Conservation (phyloP, 306 rosid genomes). For the Rosa rugosa region DNA sequence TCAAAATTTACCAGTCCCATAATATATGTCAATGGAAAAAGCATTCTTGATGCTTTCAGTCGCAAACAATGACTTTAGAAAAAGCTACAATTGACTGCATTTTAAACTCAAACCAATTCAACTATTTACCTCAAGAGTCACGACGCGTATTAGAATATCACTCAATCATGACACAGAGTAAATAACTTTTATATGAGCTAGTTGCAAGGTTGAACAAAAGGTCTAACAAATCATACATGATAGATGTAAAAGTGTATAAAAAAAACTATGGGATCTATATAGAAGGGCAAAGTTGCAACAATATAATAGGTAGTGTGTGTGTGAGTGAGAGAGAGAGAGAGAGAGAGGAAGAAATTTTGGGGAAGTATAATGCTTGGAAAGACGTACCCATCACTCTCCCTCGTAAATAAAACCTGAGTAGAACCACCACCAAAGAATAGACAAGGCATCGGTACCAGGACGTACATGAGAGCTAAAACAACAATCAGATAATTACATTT, state of each 20-base stretch:
- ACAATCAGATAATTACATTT: constrained; percentile 30
- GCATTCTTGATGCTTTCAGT: background rate
- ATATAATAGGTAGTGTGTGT: background rate
- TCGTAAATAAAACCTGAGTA: constrained; percentile 70
- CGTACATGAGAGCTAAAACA: constrained; percentile 91
- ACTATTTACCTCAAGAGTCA: background rate
- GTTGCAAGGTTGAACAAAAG: background rate
- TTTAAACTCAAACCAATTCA: background rate
- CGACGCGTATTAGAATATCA: background rate
- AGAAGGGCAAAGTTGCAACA: background rate
- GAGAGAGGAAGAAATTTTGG: background rate
- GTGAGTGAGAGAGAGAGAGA: background rate
- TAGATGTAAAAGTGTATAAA: background rate
- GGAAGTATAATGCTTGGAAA: background rate
- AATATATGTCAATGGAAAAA: background rate
- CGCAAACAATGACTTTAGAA: background rate
- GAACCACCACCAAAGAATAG: constrained; percentile 95
- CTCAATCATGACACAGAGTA: background rate
- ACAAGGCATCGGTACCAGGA: constrained; percentile 92
- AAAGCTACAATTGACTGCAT: background rate
- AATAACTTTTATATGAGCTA: background rate
- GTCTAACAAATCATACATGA: background rate
- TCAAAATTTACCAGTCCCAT: background rate
- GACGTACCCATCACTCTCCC: constrained; percentile 71
- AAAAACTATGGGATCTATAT: background rate